phyloP scores from a whole-genome alignment of 257 asterid genomes.

The Fraxinus cuspidata region DNA sequence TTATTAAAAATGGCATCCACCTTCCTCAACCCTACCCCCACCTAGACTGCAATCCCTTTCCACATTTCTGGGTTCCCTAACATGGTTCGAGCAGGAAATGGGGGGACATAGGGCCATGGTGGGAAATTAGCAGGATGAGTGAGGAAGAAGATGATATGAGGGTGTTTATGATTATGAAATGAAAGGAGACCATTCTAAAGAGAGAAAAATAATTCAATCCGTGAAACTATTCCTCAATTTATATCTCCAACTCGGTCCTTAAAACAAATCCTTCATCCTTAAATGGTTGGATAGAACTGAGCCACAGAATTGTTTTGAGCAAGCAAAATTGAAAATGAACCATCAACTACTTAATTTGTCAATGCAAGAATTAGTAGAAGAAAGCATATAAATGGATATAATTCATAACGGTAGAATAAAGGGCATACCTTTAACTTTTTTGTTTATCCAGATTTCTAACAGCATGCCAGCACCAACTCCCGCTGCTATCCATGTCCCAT shows the following conservation, averaged over 20 bases:
- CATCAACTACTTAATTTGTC: neutral
- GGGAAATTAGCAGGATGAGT: no score
- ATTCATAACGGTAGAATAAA: no score
- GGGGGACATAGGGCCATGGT: no score
- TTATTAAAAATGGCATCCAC: no score
- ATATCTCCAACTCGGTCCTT: neutral
- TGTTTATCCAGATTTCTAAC: constrained; percentile 72
- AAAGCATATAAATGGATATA: neutral
- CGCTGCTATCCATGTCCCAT: constrained; percentile 70
- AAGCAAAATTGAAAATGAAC: neutral
- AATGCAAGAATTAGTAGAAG: neutral
- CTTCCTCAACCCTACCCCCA: no score
- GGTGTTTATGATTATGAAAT: neutral
- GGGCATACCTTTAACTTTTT: constrained; percentile 67
- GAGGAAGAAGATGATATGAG: neutral
- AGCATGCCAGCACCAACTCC: constrained; percentile 92
- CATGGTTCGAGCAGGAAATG: no score
- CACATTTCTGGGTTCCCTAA: no score
- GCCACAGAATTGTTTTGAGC: neutral
- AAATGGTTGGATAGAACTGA: neutral
- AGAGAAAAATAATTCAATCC: neutral
- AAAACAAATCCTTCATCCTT: neutral
- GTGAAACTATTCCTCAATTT: neutral
- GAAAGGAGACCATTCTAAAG: neutral
- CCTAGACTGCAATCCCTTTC: no score